These are phyloP conservation scores for Xylaria sp. DNA, from an alignment of 2,329 filamentous ascomycete species.

Conservation along the genomic window DNA sequence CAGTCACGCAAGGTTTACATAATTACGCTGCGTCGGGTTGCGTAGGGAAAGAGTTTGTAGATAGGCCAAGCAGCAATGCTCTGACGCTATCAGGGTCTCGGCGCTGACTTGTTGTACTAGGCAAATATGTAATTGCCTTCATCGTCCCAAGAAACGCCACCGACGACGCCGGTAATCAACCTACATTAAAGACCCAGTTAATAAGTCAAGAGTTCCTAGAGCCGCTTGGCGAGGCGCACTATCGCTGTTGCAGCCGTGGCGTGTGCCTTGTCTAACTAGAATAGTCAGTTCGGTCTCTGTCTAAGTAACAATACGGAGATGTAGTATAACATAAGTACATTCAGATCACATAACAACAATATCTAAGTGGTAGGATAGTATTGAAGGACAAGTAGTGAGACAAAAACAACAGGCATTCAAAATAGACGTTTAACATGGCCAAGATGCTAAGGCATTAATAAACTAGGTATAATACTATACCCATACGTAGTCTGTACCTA, in stretches of 20 bases:
- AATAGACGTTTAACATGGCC: neutral
- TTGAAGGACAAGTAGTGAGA: neutral
- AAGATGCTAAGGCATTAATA: neutral
- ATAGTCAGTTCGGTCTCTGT: neutral
- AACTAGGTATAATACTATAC: no score
- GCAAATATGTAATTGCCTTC: conserved; percentile 15
- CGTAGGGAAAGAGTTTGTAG: neutral
- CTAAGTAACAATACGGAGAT: neutral
- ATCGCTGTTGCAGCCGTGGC: neutral
- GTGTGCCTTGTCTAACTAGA: neutral
- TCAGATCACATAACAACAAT: neutral
- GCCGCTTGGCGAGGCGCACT: conserved; percentile 27
- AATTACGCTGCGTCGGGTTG: neutral
- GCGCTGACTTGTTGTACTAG: conserved; percentile 14
- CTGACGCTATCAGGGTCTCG: neutral
- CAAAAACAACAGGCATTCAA: neutral
- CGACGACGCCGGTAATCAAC: conserved; percentile 2
- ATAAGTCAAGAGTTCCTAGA: conserved; percentile 18
- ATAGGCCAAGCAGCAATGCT: neutral
- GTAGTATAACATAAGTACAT: neutral
- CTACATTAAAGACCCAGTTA: conserved; percentile 1
- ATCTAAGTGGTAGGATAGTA: neutral
- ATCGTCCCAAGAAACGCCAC: conserved; percentile 14
- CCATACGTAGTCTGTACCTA: neutral
- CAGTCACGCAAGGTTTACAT: conserved; percentile 1